Conservation (phyloP, 1,284 basidiomycete species). For the Ceratobasidium sp. region DNA sequence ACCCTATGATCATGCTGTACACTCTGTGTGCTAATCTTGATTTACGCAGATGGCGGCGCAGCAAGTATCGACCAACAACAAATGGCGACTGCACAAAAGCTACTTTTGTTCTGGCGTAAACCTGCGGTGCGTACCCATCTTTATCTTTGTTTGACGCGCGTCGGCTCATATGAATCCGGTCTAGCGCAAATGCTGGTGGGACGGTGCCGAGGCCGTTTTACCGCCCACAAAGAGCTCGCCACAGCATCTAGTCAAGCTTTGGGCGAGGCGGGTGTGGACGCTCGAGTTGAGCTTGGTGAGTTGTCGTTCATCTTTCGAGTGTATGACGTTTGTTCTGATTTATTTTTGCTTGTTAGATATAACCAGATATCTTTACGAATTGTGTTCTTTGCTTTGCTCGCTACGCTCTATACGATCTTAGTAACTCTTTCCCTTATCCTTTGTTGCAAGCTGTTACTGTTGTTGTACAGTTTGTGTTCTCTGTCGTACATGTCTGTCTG, state of each 20-base stretch:
- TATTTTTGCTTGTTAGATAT: not conserved
- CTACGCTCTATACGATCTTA: conserved; percentile 7
- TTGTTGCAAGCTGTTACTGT: not conserved
- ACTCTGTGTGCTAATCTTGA: not conserved
- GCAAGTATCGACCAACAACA: conserved; percentile 90
- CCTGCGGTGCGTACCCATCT: conserved; percentile 83
- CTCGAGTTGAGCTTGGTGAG: conserved; percentile 94
- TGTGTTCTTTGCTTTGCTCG: not conserved
- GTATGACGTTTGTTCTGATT: not conserved
- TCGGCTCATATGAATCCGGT: not conserved
- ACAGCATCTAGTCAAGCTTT: conserved; percentile 80
- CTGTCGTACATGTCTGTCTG: not conserved
- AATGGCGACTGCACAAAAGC: conserved; percentile 97
- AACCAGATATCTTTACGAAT: not conserved
- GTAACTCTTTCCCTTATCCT: conserved; percentile 6
- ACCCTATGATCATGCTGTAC: conserved; percentile 57
- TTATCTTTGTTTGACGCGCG: conserved; percentile 6
- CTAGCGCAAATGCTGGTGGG: conserved; percentile 99
- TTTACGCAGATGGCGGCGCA: conserved; percentile 64
- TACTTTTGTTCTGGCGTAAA: conserved; percentile 98
- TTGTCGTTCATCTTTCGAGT: conserved; percentile 50
- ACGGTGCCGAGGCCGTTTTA: conserved; percentile 92
- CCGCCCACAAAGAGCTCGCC: conserved; percentile 67
- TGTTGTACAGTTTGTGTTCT: conserved; percentile 3
- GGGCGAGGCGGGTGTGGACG: conserved; percentile 99